Percentiles rank a stretch among this genome's conserved stretches.
These are phyloP conservation scores for Phytopythium litorale DNA, from an alignment of 352 stramenopile species.

Conservation along the genomic window DNA sequence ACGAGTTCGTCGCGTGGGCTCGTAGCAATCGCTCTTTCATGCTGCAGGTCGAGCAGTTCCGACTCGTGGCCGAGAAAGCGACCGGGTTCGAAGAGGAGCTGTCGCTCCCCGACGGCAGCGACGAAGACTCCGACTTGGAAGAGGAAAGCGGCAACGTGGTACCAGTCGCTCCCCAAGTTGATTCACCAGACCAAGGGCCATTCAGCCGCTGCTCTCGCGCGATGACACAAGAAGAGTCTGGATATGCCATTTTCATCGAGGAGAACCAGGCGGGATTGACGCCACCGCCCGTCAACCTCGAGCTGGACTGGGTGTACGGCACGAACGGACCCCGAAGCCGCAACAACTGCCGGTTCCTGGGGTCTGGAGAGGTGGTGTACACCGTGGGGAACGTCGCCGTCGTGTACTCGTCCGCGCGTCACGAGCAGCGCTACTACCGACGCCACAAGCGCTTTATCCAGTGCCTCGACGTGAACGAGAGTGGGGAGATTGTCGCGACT, in stretches of 20 bases:
- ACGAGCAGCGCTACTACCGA: slow-evolving; percentile 73
- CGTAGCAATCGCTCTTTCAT: slow-evolving; percentile 85
- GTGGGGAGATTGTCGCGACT: slow-evolving; percentile 62
- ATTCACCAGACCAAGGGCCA: no score
- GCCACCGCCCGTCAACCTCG: slow-evolving; percentile 57
- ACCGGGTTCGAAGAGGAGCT: slow-evolving; percentile 59
- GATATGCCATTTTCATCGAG: background rate
- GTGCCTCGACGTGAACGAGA: slow-evolving; percentile 57
- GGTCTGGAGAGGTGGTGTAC: slow-evolving; percentile 62
- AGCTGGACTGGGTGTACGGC: slow-evolving; percentile 78
- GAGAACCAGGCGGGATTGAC: slow-evolving; percentile 11
- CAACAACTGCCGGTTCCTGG: slow-evolving; percentile 46
- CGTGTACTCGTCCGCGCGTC: slow-evolving; percentile 52
- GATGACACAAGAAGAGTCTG: background rate
- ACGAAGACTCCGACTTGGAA: slow-evolving; percentile 67
- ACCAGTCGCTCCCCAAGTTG: background rate
- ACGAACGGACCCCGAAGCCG: slow-evolving; percentile 39
- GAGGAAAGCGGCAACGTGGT: background rate
- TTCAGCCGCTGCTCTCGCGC: background rate
- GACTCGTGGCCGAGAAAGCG: slow-evolving; percentile 62
- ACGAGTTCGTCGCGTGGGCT: slow-evolving; percentile 82
- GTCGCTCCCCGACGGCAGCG: slow-evolving; percentile 60
- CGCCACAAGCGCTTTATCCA: slow-evolving; percentile 54
- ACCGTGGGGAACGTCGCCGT: slow-evolving; percentile 72
- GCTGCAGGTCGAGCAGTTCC: slow-evolving; percentile 79